These are phyloP conservation scores for Grammothele lineata DNA, from an alignment of 768 basidiomycete genomes.

Conservation along the genomic window DNA sequence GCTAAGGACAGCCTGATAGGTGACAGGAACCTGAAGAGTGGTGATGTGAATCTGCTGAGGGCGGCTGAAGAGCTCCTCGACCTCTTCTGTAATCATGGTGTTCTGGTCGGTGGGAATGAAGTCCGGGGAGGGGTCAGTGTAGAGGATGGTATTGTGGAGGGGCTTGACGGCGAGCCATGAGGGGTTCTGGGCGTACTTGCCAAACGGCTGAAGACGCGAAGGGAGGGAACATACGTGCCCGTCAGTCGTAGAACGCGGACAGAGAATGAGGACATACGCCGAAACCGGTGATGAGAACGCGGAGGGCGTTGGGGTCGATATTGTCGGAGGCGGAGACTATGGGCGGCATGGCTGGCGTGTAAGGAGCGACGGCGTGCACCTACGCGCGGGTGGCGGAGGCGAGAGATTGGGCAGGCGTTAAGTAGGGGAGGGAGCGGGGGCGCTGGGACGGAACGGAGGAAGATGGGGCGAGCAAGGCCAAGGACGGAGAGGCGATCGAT, in stretches of 20 bases:
- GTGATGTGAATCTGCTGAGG: constrained; percentile 52
- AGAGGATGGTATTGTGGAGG: constrained; percentile 53
- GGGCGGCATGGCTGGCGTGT: constrained; percentile 28
- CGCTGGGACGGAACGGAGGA: neutral
- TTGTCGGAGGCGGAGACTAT: constrained; percentile 20
- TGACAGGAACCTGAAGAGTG: constrained; percentile 51
- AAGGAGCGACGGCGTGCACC: neutral
- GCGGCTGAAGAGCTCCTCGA: constrained; percentile 13
- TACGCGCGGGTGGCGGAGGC: no score
- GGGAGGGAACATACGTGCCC: neutral
- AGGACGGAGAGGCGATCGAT: neutral
- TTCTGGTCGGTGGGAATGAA: constrained; percentile 22
- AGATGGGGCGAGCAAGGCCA: neutral
- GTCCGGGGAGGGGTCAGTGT: constrained; percentile 25
- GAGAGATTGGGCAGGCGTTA: neutral
- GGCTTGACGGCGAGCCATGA: constrained; percentile 69
- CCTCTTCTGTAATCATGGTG: constrained; percentile 19
- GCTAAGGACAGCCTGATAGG: constrained; percentile 52
- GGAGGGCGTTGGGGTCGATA: constrained; percentile 33
- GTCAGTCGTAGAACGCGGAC: neutral
- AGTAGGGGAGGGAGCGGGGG: neutral
- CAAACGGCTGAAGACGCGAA: constrained; percentile 15
- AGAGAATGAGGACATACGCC: constrained; percentile 35
- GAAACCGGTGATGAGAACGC: constrained; percentile 49
- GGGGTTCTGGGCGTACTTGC: constrained; percentile 41